Evolutionary conservation across 2,329 filamentous ascomycete genomes (phyloP).

Genomic region (Diaporthe sp.): DNA sequence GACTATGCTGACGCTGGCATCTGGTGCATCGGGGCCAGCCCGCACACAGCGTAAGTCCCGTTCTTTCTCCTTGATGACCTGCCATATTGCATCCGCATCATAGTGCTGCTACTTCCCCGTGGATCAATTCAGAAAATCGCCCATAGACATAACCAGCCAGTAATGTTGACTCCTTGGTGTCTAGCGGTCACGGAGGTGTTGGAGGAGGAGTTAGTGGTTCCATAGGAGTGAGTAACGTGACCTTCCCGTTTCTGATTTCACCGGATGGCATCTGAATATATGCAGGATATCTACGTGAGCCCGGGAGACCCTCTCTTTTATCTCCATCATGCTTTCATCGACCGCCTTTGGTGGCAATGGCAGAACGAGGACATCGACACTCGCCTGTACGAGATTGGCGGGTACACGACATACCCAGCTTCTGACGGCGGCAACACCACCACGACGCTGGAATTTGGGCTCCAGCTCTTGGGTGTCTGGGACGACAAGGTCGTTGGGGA

Average conservation of each 20-base stretch:
- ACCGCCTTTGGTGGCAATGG: slow-evolving; percentile 44
- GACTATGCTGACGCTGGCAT: slow-evolving; percentile 5
- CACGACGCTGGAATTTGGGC: not conserved
- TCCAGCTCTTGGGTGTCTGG: not conserved
- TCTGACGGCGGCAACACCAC: slow-evolving; percentile 9
- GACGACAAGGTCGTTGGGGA: not conserved
- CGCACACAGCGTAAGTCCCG: not conserved
- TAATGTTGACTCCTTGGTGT: not conserved
- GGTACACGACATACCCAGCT: slow-evolving; percentile 16
- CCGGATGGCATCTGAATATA: not conserved
- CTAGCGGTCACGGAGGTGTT: not conserved
- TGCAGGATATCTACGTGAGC: slow-evolving; percentile 37
- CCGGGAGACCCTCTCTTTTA: slow-evolving; percentile 51
- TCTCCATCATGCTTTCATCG: slow-evolving; percentile 50
- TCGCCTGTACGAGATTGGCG: slow-evolving; percentile 27
- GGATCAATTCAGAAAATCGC: not conserved
- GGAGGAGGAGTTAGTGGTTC: not conserved
- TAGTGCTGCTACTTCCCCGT: not conserved
- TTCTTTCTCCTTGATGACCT: not conserved
- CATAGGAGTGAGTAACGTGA: not conserved
- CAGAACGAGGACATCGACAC: slow-evolving; percentile 36
- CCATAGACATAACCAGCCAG: not conserved
- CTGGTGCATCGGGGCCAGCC: slow-evolving; percentile 13
- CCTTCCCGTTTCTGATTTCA: not conserved
- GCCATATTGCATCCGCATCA: not conserved